A percentile compares a stretch with the other conserved stretches of the same genome.
phyloP scores from a whole-genome alignment of 2,329 filamentous ascomycete genomes.

The Xylariomycetidae sp. region DNA sequence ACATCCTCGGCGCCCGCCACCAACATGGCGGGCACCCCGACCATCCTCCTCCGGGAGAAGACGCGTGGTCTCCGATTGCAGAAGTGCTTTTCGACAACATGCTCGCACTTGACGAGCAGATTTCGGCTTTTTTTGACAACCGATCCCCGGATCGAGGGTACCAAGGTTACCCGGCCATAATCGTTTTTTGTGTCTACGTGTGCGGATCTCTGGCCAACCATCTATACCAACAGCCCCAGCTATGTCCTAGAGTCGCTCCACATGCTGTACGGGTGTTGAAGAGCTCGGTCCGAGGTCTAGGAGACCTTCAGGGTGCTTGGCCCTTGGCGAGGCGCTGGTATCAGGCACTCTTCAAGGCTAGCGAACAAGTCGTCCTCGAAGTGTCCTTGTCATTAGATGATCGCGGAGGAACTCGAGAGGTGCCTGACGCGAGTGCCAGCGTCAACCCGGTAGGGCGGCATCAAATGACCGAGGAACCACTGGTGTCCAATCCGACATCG shows the following conservation, averaged over 20 bases:
- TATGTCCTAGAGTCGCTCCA: conserved; percentile 16
- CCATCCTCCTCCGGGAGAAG: conserved; percentile 3
- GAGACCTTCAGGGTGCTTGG: conserved; percentile 1
- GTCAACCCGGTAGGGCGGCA: no score
- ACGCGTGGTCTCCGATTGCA: conserved; percentile 21
- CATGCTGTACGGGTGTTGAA: not conserved
- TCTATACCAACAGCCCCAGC: conserved; percentile 24
- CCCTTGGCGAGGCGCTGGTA: not conserved
- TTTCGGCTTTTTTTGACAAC: conserved; percentile 27
- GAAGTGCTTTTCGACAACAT: conserved; percentile 32
- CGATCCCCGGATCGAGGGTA: conserved; percentile 26
- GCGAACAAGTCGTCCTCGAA: not conserved
- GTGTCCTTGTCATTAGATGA: no score
- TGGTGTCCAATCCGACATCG: no score
- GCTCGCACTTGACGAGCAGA: conserved; percentile 30
- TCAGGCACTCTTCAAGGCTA: not conserved
- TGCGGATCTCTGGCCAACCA: conserved; percentile 32
- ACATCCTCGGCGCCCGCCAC: conserved; percentile 16
- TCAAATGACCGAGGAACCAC: no score
- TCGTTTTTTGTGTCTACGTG: conserved; percentile 36
- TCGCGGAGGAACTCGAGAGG: no score
- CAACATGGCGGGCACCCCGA: conserved; percentile 3
- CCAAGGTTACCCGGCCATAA: conserved; percentile 30
- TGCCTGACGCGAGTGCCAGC: no score
- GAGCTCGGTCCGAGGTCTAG: conserved; percentile 1